These are phyloP conservation scores for Aspergillus ustus DNA, from an alignment of 2,329 filamentous ascomycete genomes.

Conservation along the genomic window DNA sequence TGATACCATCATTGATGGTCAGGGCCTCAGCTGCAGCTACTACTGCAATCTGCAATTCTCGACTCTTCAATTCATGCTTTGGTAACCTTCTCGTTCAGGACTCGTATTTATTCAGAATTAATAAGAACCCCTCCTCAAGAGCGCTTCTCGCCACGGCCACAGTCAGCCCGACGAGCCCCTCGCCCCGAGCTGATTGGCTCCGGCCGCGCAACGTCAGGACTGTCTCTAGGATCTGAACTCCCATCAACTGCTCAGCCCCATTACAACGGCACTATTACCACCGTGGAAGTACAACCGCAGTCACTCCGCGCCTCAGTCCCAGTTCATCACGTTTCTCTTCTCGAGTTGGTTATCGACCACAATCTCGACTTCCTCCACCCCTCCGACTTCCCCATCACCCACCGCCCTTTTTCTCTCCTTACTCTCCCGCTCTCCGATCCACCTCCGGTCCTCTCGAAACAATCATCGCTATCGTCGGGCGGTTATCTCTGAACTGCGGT, in stretches of 20 bases:
- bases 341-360: slow-evolving; percentile 19
- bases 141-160: slow-evolving; percentile 10
- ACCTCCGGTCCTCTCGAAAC: slow-evolving; percentile 7
- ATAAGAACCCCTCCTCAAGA: neutral
- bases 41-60: neutral
- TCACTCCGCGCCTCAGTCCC: slow-evolving; percentile 17
- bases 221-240: slow-evolving; percentile 3
- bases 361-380: slow-evolving; percentile 18
- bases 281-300: slow-evolving; percentile 21
- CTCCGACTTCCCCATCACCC: slow-evolving; percentile 15
- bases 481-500: slow-evolving; percentile 28
- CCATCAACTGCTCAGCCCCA: slow-evolving; percentile 18
- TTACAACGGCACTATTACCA: slow-evolving; percentile 22
- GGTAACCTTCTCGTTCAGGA: neutral
- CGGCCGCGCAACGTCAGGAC: slow-evolving; percentile 24
- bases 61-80: neutral
- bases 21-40: neutral
- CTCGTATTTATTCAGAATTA: neutral
- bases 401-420: slow-evolving; percentile 14
- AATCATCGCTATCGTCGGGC: slow-evolving; percentile 19
- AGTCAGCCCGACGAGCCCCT: slow-evolving; percentile 19
- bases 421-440: slow-evolving; percentile 17
- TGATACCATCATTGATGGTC: neutral
- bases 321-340: slow-evolving; percentile 15
- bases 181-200: slow-evolving; percentile 25